Evolutionary conservation across 1,284 basidiomycete genomes (phyloP).

Genomic region (Schizopora paradoxa): DNA sequence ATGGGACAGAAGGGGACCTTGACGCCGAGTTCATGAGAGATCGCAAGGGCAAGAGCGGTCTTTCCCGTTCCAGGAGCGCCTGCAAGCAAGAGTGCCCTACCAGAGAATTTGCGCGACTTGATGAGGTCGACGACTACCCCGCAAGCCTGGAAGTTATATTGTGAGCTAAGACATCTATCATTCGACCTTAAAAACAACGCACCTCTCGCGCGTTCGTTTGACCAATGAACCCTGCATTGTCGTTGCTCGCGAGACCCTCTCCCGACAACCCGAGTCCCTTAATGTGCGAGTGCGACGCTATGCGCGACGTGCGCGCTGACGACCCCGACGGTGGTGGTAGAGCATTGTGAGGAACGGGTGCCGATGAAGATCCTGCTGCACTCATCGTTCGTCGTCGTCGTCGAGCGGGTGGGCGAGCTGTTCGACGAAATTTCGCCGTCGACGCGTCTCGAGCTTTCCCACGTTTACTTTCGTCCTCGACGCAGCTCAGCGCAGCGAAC

Average conservation of each 20-base stretch:
- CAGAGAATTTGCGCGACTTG: conserved; percentile 88
- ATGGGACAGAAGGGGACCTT: conserved; percentile 99
- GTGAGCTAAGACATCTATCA: no score
- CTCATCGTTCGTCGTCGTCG: background rate
- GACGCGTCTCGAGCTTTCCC: no score
- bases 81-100: conserved; percentile 80
- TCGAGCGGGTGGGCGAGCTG: no score
- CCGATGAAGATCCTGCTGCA: conserved; percentile 34
- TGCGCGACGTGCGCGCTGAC: conserved; percentile 72
- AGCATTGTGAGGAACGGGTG: conserved; percentile 67
- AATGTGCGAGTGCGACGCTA: conserved; percentile 91
- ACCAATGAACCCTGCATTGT: conserved; percentile 86
- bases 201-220: conserved; percentile 91
- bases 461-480: no score
- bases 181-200: conserved; percentile 18
- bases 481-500: no score
- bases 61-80: conserved; percentile 93
- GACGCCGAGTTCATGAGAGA: conserved; percentile 89
- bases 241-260: conserved; percentile 74
- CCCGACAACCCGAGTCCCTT: conserved; percentile 90
- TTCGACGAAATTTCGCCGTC: no score
- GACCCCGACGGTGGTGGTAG: conserved; percentile 56
- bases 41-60: conserved; percentile 90
- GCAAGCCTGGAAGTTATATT: conserved; percentile 56
- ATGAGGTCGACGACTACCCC: conserved; percentile 89